Conservation (phyloP, 768 basidiomycete species). For the Infundibulicybe gibba region DNA sequence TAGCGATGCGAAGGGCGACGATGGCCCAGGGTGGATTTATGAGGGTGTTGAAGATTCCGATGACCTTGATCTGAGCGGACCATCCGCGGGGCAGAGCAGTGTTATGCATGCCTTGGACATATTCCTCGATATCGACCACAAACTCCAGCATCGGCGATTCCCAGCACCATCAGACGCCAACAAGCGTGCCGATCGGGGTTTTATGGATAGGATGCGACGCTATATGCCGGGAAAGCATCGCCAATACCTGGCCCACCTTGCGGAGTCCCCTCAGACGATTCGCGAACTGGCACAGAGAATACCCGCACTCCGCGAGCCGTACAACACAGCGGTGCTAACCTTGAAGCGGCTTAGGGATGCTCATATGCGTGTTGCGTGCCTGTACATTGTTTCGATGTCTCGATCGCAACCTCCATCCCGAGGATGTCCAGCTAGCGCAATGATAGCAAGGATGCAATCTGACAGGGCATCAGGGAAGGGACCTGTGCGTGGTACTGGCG, state of each 20-base stretch:
- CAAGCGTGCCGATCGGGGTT: conserved; percentile 65
- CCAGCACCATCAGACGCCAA: conserved; percentile 65
- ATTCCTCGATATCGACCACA: conserved; percentile 88
- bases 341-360: conserved; percentile 81
- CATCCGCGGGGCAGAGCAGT: conserved; percentile 92
- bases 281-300: conserved; percentile 57
- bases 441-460: conserved; percentile 45
- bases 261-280: conserved; percentile 53
- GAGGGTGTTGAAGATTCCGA: conserved; percentile 65
- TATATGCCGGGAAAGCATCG: conserved; percentile 96
- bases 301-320: conserved; percentile 64
- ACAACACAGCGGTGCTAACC: conserved; percentile 74
- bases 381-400: conserved; percentile 87
- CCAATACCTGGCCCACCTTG: conserved; percentile 73
- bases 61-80: conserved; percentile 72
- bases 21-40: conserved; percentile 64
- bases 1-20: conserved; percentile 56
- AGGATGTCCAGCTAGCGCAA: conserved; percentile 52
- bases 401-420: conserved; percentile 44
- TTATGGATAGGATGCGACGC: conserved; percentile 90
- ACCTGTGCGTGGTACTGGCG: conserved; percentile 82
- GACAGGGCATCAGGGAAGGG: conserved; percentile 37
- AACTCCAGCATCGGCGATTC: conserved; percentile 65
- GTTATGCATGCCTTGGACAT: conserved; percentile 85
- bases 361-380: conserved; percentile 86